These are phyloP conservation scores for Blumeriella jaapii DNA, from an alignment of 2,329 filamentous ascomycete genomes.

Conservation along the genomic window DNA sequence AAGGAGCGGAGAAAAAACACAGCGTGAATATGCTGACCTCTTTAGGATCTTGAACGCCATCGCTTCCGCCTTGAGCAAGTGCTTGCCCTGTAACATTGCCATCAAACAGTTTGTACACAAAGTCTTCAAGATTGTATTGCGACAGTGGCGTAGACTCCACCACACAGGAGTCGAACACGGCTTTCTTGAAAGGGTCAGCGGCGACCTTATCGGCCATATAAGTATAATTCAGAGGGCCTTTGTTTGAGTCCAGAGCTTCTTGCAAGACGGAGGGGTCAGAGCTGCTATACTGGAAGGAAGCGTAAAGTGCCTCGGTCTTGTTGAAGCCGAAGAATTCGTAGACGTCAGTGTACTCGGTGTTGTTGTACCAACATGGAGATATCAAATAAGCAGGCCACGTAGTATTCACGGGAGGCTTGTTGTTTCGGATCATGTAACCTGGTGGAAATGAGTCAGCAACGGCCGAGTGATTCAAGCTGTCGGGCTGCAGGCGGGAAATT, in stretches of 20 bases:
- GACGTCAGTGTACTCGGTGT: conserved; percentile 1
- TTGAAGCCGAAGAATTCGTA: conserved; percentile 3
- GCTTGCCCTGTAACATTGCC: background rate
- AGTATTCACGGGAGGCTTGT: background rate
- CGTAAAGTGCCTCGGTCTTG: background rate
- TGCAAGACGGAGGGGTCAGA: background rate
- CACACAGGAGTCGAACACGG: conserved; percentile 3
- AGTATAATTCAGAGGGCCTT: conserved; percentile 1
- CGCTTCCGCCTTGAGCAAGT: background rate
- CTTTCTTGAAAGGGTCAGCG: background rate
- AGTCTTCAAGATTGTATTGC: background rate
- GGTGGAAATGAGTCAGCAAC: too few species aligned
- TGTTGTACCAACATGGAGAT: conserved; percentile 3
- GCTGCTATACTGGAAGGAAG: background rate
- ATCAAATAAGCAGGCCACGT: conserved; percentile 1
- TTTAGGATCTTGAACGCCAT: background rate
- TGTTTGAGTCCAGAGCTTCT: background rate
- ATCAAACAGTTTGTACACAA: background rate
- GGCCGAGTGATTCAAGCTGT: too few species aligned
- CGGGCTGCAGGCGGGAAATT: too few species aligned
- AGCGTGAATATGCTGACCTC: too few species aligned
- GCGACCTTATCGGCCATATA: background rate
- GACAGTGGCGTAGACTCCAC: background rate
- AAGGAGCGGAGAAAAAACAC: too few species aligned
- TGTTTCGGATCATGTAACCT: background rate